A percentile compares a stretch with the other conserved stretches of the same genome.
phyloP scores from a whole-genome alignment of 306 rosid species.

The Cucumis hystrix region DNA sequence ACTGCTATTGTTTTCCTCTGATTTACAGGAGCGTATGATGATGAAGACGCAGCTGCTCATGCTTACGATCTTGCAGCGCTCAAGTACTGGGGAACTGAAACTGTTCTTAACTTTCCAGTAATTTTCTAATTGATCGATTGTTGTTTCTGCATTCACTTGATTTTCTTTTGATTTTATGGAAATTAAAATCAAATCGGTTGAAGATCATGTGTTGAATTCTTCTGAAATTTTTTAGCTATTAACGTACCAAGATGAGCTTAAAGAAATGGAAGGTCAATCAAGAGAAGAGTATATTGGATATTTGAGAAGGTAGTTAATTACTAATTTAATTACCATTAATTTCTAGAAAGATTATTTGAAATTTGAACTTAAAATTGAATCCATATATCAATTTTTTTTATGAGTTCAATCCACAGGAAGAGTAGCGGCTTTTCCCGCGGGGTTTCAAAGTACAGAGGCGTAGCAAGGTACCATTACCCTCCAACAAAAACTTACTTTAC shows the following conservation, averaged over 20 bases:
- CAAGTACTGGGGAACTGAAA: conserved; percentile 92
- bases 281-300: conserved; percentile 93
- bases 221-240: conserved; percentile 19
- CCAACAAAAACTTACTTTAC: neutral
- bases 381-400: no score
- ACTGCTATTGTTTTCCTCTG: conserved; percentile 7
- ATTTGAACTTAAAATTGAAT: neutral
- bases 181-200: neutral
- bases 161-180: neutral
- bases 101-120: conserved; percentile 85
- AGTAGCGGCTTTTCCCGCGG: conserved; percentile 98
- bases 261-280: conserved; percentile 68
- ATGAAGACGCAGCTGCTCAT: conserved; percentile 93
- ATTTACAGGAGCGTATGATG: conserved; percentile 69
- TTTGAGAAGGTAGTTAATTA: conserved; percentile 51
- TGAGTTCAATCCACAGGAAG: conserved; percentile 31
- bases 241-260: conserved; percentile 53
- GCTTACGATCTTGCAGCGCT: conserved; percentile 99
- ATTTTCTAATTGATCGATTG: neutral
- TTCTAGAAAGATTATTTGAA: neutral
- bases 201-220: neutral
- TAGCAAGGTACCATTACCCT: conserved; percentile 53
- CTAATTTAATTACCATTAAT: neutral
- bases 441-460: conserved; percentile 90
- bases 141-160: neutral